Evolutionary conservation across 1,139 yeast species (phyloP).

Genomic region (Blastobotrys arbuscula): DNA sequence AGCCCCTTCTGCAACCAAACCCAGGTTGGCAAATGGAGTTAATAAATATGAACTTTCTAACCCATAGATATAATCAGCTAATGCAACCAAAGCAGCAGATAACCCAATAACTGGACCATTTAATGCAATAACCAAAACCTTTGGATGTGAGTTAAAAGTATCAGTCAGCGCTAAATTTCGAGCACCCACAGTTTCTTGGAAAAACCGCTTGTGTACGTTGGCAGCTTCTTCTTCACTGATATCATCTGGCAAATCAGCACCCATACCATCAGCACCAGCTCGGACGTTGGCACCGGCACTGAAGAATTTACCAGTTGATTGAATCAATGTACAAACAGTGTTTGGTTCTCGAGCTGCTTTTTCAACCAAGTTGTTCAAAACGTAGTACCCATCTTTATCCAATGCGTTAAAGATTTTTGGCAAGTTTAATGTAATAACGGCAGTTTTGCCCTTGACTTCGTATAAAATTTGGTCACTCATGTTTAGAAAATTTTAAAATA

Average conservation of each 20-base stretch:
- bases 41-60: conserved; percentile 58
- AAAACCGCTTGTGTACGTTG: conserved; percentile 18
- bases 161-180: conserved; percentile 68
- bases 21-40: conserved; percentile 78
- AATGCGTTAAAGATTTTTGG: conserved; percentile 66
- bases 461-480: conserved; percentile 16
- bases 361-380: conserved; percentile 55
- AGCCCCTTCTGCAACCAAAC: conserved; percentile 81
- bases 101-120: conserved; percentile 90
- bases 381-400: conserved; percentile 58
- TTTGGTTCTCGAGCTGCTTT: conserved; percentile 62
- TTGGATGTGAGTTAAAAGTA: conserved; percentile 64
- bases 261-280: conserved; percentile 28
- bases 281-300: conserved; percentile 81
- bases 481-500: neutral
- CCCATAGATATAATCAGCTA: conserved; percentile 73
- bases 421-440: conserved; percentile 62
- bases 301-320: conserved; percentile 69
- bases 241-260: conserved; percentile 20
- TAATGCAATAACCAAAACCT: conserved; percentile 66
- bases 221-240: conserved; percentile 27
- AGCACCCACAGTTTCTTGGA: conserved; percentile 44
- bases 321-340: conserved; percentile 62
- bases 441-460: conserved; percentile 50
- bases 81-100: conserved; percentile 64